Conservation (phyloP, 768 basidiomycete genomes). For the Pilatotrama ljubarskyi region DNA sequence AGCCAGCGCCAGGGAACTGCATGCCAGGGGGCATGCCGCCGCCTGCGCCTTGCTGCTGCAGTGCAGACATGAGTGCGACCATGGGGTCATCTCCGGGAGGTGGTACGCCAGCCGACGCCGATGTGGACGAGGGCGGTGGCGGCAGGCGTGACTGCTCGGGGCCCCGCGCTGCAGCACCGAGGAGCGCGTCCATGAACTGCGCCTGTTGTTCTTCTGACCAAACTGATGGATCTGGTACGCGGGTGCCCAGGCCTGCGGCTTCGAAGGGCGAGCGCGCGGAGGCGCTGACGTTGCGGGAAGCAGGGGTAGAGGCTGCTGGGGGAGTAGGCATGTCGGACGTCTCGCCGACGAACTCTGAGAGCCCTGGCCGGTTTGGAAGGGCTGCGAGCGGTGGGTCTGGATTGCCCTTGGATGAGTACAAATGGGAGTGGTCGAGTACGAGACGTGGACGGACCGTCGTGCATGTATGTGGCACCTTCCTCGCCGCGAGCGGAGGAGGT, state of each 20-base stretch:
- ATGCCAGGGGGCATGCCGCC: conserved; percentile 14
- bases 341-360: conserved; percentile 40
- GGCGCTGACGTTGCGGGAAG: conserved; percentile 16
- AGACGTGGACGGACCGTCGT: conserved; percentile 43
- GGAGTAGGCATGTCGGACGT: conserved; percentile 34
- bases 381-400: conserved; percentile 44
- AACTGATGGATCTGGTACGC: conserved; percentile 51
- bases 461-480: conserved; percentile 57
- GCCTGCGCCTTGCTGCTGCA: conserved; percentile 28
- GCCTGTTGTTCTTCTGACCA: conserved; percentile 72
- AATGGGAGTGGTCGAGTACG: neutral
- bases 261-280: conserved; percentile 25
- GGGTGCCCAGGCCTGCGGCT: conserved; percentile 21
- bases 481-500: conserved; percentile 75
- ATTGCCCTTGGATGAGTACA: neutral
- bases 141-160: conserved; percentile 11
- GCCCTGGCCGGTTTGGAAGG: conserved; percentile 32
- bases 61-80: conserved; percentile 33
- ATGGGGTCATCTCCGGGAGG: conserved; percentile 32
- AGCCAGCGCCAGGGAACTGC: conserved; percentile 32
- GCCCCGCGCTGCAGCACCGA: conserved; percentile 33
- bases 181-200: conserved; percentile 67
- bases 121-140: conserved; percentile 3
- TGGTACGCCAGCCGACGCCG: neutral
- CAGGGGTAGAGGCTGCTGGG: conserved; percentile 18